Percentiles rank a stretch among this genome's conserved stretches.
phyloP scores from a whole-genome alignment of 805 yeast genomes.

The Aciculoconidium aculeatum region DNA sequence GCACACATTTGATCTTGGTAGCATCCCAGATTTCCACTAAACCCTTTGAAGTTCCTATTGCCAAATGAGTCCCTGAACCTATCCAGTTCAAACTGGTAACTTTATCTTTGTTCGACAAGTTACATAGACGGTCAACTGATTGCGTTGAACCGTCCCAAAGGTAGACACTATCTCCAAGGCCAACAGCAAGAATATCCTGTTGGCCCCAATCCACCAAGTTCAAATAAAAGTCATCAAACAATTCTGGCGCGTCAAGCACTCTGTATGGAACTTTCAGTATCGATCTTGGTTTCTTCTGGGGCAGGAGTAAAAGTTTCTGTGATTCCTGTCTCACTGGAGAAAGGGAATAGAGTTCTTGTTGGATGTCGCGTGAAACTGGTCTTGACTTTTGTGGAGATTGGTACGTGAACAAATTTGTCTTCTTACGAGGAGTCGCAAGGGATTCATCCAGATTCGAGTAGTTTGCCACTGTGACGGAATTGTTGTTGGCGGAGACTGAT shows the following conservation, averaged over 20 bases:
- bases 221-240: conserved; percentile 88
- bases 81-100: conserved; percentile 91
- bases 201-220: conserved; percentile 95
- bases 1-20: conserved; percentile 67
- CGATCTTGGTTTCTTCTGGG: conserved; percentile 70
- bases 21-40: conserved; percentile 95
- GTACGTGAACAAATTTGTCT: conserved; percentile 65
- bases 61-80: conserved; percentile 89
- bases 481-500: conserved; percentile 19
- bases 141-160: conserved; percentile 88
- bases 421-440: conserved; percentile 34
- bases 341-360: conserved; percentile 69
- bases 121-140: conserved; percentile 74
- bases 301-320: conserved; percentile 72
- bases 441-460: conserved; percentile 4
- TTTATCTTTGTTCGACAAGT: conserved; percentile 54
- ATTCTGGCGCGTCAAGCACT: conserved; percentile 92
- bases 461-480: conserved; percentile 4
- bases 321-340: conserved; percentile 89
- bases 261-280: conserved; percentile 86
- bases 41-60: conserved; percentile 85
- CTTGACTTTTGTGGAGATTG: conserved; percentile 64
- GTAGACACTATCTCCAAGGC: conserved; percentile 81
- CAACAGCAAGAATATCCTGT: conserved; percentile 83
- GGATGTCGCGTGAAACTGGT: conserved; percentile 58